A percentile compares a stretch with the other conserved stretches of the same genome.
Evolutionary conservation across 169 alveolate species (phyloP).

Genomic region (Eimeria acervulina): DNA sequence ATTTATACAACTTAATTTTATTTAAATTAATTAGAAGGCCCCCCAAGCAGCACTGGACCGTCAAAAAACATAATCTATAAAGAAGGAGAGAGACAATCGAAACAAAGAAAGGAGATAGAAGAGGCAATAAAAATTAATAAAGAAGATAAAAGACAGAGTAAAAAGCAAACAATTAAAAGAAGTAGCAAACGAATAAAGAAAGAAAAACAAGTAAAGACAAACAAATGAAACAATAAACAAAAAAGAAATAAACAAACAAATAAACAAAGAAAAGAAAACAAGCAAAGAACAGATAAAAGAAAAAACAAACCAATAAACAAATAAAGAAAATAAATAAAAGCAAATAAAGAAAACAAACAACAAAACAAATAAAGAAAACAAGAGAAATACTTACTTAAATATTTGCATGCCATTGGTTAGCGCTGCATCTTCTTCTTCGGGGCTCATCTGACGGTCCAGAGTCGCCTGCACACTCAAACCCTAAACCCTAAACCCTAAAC

Average conservation of each 20-base stretch:
- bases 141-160: neutral
- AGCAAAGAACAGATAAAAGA: too few species aligned
- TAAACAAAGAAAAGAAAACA: too few species aligned
- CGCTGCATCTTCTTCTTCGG: slow-evolving; percentile 25
- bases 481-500: slow-evolving; percentile 12
- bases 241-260: too few species aligned
- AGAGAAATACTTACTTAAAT: neutral
- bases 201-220: neutral
- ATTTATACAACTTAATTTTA: too few species aligned
- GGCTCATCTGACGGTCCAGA: slow-evolving; percentile 4
- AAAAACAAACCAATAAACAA: too few species aligned
- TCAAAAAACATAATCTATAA: too few species aligned
- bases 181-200: neutral
- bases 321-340: neutral
- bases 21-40: too few species aligned
- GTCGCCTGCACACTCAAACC: neutral
- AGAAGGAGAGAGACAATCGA: too few species aligned
- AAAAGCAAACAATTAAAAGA: too few species aligned
- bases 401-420: neutral
- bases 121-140: too few species aligned
- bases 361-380: neutral
- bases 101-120: too few species aligned
- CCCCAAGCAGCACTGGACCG: too few species aligned
- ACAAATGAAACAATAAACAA: neutral
- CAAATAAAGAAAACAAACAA: neutral